Evolutionary conservation across 2,329 filamentous ascomycete genomes (phyloP).

Genomic region (Talaromyces atroroseus): DNA sequence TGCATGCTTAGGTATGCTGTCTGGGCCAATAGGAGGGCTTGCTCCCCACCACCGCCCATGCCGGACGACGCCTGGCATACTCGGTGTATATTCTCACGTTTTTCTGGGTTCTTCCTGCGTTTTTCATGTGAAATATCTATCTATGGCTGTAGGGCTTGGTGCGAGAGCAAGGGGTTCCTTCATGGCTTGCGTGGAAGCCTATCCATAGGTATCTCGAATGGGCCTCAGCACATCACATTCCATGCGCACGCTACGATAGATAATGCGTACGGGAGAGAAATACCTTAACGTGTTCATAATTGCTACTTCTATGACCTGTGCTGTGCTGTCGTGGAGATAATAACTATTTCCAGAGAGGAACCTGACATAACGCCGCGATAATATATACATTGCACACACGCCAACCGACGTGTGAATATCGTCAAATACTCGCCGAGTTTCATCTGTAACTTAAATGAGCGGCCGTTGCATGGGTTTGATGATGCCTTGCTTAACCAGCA

Average conservation of each 20-base stretch:
- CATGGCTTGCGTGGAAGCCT: not conserved
- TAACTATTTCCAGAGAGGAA: not conserved
- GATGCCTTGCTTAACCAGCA: conserved; percentile 85
- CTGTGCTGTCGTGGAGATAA: not conserved
- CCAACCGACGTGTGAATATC: not conserved
- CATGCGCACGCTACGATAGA: not conserved
- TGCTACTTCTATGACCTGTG: not conserved
- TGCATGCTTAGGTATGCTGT: not conserved
- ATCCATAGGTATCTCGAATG: not conserved
- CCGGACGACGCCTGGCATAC: conserved; percentile 5
- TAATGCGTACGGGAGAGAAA: not conserved
- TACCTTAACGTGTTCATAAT: no score
- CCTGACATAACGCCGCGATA: not conserved
- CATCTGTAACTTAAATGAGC: conserved; percentile 36
- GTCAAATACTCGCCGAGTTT: not conserved
- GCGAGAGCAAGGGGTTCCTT: not conserved
- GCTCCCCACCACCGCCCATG: conserved; percentile 8
- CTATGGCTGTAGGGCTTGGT: not conserved
- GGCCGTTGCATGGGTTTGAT: conserved; percentile 85
- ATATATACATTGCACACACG: not conserved
- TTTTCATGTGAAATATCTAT: not conserved
- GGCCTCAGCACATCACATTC: not conserved
- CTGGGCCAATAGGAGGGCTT: conserved; percentile 3
- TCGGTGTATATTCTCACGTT: not conserved
- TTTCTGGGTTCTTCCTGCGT: not conserved